Evolutionary conservation across 352 stramenopile genomes (phyloP).

Genomic region (Globisporangium emineosum): DNA sequence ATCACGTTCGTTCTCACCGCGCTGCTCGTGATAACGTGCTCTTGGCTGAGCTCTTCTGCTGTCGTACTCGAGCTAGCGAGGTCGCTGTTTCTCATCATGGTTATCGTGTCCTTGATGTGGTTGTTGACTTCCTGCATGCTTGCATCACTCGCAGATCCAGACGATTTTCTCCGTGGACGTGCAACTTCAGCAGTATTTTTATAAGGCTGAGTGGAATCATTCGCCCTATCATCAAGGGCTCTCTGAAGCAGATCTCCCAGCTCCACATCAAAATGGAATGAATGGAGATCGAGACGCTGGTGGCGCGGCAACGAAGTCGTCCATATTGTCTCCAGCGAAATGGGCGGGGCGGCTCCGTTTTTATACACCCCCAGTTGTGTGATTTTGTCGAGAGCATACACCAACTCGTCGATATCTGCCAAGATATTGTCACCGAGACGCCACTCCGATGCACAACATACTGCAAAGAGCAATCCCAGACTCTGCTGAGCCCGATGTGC

Average conservation of each 20-base stretch:
- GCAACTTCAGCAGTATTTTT: not conserved
- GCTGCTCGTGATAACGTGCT: not conserved
- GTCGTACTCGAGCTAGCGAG: not conserved
- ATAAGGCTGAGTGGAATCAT: not conserved
- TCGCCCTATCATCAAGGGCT: slow-evolving; percentile 3
- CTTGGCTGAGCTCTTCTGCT: not conserved
- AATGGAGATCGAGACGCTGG: slow-evolving; percentile 16
- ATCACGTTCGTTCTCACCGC: not conserved
- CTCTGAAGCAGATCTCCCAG: slow-evolving; percentile 7
- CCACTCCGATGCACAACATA: slow-evolving; percentile 34
- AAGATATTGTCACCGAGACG: slow-evolving; percentile 24
- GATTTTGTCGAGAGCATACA: slow-evolving; percentile 48
- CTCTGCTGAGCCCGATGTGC: slow-evolving; percentile 24
- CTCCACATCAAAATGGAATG: slow-evolving; percentile 11
- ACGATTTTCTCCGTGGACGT: slow-evolving; percentile 7
- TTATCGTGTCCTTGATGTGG: slow-evolving; percentile 12
- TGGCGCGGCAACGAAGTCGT: slow-evolving; percentile 1
- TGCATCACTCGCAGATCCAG: slow-evolving; percentile 1
- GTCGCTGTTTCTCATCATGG: slow-evolving; percentile 8
- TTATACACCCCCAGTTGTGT: slow-evolving; percentile 20
- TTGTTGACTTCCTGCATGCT: slow-evolving; percentile 10
- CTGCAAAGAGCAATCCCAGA: slow-evolving; percentile 33
- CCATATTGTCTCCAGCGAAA: slow-evolving; percentile 19
- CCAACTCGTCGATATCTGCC: slow-evolving; percentile 37
- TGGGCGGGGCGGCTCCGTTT: not conserved